Percentiles rank a stretch among this genome's conserved stretches.
phyloP scores from a whole-genome alignment of 1,284 basidiomycete species.

The Ganoderma multipileum region DNA sequence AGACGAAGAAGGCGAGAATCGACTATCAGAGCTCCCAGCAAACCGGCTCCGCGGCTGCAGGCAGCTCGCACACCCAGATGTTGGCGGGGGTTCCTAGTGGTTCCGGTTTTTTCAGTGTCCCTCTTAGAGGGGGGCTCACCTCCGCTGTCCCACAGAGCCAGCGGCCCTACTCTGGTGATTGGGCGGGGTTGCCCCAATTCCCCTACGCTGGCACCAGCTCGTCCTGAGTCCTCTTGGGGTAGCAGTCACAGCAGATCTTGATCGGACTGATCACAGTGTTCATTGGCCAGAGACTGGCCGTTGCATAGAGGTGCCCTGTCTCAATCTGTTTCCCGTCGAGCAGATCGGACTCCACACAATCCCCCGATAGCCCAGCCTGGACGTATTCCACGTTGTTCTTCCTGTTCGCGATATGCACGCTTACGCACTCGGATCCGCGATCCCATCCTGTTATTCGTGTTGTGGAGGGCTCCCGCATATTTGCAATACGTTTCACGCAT shows the following conservation, averaged over 20 bases:
- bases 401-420: not conserved
- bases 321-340: no score
- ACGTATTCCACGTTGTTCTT: not conserved
- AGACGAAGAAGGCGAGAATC: not conserved
- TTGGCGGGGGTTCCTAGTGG: no score
- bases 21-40: not conserved
- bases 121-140: not conserved
- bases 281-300: not conserved
- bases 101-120: not conserved
- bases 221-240: not conserved
- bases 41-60: not conserved
- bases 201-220: not conserved
- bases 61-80: not conserved
- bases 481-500: not conserved
- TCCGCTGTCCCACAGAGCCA: not conserved
- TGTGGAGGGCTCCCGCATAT: not conserved
- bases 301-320: no score
- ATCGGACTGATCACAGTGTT: not conserved
- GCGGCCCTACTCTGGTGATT: not conserved
- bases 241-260: not conserved
- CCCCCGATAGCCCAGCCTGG: not conserved
- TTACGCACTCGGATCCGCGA: not conserved
- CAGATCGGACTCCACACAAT: no score
- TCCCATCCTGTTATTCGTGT: not conserved
- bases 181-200: not conserved